phyloP scores from a whole-genome alignment of 225 moss, liverwort and hornwort genomes.

The Physcomitrium patens region DNA sequence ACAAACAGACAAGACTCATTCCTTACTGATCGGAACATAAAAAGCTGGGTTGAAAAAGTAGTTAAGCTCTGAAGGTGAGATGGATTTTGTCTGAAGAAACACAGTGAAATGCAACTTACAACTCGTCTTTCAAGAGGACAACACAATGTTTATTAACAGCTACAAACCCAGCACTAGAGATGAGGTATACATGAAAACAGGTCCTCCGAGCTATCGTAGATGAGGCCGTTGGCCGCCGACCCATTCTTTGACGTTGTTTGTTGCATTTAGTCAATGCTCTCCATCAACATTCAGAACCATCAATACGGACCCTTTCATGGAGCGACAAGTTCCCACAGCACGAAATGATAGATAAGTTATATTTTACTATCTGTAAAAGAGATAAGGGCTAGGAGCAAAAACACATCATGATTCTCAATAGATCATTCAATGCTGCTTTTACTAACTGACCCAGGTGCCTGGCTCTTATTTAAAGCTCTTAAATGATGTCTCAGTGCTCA shows the following conservation, averaged over 20 bases:
- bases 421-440: conserved; percentile 24
- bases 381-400: background rate
- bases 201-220: conserved; percentile 26
- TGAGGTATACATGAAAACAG: conserved; percentile 38
- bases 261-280: conserved; percentile 49
- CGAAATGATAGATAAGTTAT: too few relatives aligned
- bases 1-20: conserved; percentile 1
- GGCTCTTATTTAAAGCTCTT: conserved; percentile 20
- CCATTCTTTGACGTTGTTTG: conserved; percentile 50
- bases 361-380: background rate
- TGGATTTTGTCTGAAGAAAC: too few relatives aligned
- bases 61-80: background rate
- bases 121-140: background rate
- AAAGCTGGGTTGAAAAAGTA: too few relatives aligned
- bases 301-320: conserved; percentile 4
- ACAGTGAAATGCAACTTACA: background rate
- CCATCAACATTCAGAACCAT: conserved; percentile 20
- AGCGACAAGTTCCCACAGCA: background rate
- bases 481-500: conserved; percentile 29
- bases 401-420: conserved; percentile 45
- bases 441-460: conserved; percentile 20
- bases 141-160: background rate
- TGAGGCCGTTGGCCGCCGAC: conserved; percentile 29
- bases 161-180: too few relatives aligned
- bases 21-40: background rate